phyloP scores from a whole-genome alignment of 1,139 yeast species.

The Yamadazyma atmosphaerica region DNA sequence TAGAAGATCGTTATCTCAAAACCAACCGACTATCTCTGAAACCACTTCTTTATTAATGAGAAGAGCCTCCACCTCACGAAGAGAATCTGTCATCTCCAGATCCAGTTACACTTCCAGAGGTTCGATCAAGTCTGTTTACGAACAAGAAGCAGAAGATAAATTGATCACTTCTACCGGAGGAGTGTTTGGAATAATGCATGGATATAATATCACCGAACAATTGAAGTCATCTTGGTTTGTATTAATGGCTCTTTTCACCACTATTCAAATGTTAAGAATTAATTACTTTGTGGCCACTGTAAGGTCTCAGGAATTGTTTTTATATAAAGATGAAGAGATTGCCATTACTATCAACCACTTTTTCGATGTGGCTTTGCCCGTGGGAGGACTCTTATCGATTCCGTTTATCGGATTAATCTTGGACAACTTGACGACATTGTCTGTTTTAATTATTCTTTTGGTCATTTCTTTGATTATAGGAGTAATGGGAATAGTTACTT shows the following conservation, averaged over 20 bases:
- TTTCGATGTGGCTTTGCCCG: slow-evolving; percentile 81
- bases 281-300: slow-evolving; percentile 91
- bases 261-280: slow-evolving; percentile 85
- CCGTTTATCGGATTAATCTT: slow-evolving; percentile 84
- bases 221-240: slow-evolving; percentile 75
- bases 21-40: slow-evolving; percentile 43
- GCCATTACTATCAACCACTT: slow-evolving; percentile 68
- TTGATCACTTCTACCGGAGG: slow-evolving; percentile 64
- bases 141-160: slow-evolving; percentile 61
- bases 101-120: slow-evolving; percentile 31
- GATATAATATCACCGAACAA: slow-evolving; percentile 59
- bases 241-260: slow-evolving; percentile 74
- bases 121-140: slow-evolving; percentile 57
- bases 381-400: slow-evolving; percentile 82
- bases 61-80: slow-evolving; percentile 33
- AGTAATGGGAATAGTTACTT: slow-evolving; percentile 59
- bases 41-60: slow-evolving; percentile 43
- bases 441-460: slow-evolving; percentile 55
- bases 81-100: slow-evolving; percentile 39
- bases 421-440: slow-evolving; percentile 69
- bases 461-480: slow-evolving; percentile 63
- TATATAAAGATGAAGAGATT: slow-evolving; percentile 47
- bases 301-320: slow-evolving; percentile 71
- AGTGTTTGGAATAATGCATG: slow-evolving; percentile 83
- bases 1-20: slow-evolving; percentile 7